These are phyloP conservation scores for Periconia macrospinosa DNA, from an alignment of 2,329 filamentous ascomycete species.

Conservation along the genomic window DNA sequence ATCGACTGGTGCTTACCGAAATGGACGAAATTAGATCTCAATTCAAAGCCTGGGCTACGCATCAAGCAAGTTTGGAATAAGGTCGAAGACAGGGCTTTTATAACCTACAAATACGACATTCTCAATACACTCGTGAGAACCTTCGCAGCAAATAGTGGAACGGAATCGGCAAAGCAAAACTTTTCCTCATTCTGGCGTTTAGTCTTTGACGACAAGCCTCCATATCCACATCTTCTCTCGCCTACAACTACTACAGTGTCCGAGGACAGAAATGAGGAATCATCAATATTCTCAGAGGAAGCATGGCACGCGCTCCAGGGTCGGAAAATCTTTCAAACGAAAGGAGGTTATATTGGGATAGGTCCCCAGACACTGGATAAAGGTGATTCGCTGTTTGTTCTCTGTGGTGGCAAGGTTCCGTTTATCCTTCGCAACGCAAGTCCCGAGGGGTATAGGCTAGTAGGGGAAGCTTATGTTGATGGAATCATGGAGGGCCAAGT, in stretches of 20 bases:
- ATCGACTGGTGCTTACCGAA: not conserved
- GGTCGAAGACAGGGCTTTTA: not conserved
- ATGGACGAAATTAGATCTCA: not conserved
- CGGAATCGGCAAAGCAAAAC: not conserved
- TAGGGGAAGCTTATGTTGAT: constrained; percentile 1
- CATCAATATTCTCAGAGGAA: not conserved
- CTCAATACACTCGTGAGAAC: not conserved
- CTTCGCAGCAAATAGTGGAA: not conserved
- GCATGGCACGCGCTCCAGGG: not conserved
- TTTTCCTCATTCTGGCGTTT: not conserved
- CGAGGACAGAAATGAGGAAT: not conserved
- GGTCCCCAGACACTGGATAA: not conserved
- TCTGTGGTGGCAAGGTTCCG: not conserved
- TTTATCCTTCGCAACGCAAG: not conserved
- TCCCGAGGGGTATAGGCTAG: not conserved
- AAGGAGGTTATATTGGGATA: not conserved
- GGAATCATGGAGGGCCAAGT: not conserved
- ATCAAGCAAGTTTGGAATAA: not conserved
- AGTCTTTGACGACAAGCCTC: not conserved
- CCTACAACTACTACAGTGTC: not conserved
- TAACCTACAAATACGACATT: not conserved
- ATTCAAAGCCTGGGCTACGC: not conserved
- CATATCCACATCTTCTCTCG: not conserved
- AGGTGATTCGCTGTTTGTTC: not conserved
- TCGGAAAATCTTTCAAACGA: not conserved